phyloP scores from a whole-genome alignment of 805 yeast genomes.

The Sporopachydermia quercuum region DNA sequence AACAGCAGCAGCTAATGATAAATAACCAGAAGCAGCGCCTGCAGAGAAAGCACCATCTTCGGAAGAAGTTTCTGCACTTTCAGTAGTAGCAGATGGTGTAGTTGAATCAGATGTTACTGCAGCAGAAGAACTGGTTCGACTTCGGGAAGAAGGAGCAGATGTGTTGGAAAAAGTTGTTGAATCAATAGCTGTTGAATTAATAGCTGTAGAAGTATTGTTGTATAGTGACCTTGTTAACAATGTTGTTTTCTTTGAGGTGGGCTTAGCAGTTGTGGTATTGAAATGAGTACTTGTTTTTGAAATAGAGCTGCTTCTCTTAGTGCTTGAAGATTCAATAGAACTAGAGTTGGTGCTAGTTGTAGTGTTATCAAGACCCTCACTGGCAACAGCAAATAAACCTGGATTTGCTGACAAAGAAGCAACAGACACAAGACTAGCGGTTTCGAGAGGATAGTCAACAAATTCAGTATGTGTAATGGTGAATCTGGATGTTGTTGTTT shows the following conservation, averaged over 20 bases:
- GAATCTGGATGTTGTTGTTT: background rate
- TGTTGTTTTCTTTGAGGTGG: background rate
- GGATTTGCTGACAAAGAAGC: background rate
- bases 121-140: background rate
- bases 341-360: background rate
- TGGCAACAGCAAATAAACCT: background rate
- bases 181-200: background rate
- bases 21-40: background rate
- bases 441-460: background rate
- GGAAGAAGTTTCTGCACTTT: background rate
- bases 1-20: background rate
- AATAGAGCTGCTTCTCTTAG: too few species aligned
- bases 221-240: background rate
- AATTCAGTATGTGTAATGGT: background rate
- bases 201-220: background rate
- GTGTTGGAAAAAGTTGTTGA: background rate
- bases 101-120: background rate
- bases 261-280: background rate
- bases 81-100: background rate
- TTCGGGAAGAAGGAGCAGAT: background rate
- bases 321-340: too few species aligned
- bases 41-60: conserved; percentile 1
- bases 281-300: too few species aligned
- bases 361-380: conserved; percentile 1
- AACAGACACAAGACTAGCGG: background rate